phyloP scores from a whole-genome alignment of 2,329 filamentous ascomycete genomes.

The Nectriaceae sp. region DNA sequence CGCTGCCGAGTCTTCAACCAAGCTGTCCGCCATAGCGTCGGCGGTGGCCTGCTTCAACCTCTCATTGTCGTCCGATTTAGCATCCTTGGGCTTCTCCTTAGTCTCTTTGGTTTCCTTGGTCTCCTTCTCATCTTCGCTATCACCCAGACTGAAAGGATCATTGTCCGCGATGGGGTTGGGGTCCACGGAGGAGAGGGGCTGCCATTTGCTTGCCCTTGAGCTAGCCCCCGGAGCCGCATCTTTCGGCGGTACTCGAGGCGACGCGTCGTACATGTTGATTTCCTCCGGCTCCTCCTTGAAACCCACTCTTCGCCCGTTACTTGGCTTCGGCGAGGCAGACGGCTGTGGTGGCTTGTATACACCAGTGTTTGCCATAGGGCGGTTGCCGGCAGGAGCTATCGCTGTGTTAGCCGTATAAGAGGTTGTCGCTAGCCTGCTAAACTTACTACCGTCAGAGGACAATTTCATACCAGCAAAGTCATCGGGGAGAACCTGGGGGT shows the following conservation, averaged over 20 bases:
- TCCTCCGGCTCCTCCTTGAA: slow-evolving; percentile 72
- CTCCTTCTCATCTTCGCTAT: slow-evolving; percentile 89
- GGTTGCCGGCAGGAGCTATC: slow-evolving; percentile 44
- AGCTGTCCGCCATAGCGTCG: slow-evolving; percentile 59
- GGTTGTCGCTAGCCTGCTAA: background rate
- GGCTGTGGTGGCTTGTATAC: slow-evolving; percentile 71
- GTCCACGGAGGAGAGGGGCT: slow-evolving; percentile 81
- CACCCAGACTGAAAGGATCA: slow-evolving; percentile 94
- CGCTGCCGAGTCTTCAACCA: slow-evolving; percentile 42
- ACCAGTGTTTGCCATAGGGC: slow-evolving; percentile 73
- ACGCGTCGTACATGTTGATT: slow-evolving; percentile 72
- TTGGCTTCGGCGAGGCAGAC: slow-evolving; percentile 51
- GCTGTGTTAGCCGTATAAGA: slow-evolving; percentile 16
- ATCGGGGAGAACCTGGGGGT: slow-evolving; percentile 85
- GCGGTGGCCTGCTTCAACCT: slow-evolving; percentile 66
- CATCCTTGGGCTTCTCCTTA: slow-evolving; percentile 56
- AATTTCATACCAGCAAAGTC: slow-evolving; percentile 78
- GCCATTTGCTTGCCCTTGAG: slow-evolving; percentile 89
- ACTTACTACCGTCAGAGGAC: slow-evolving; percentile 62
- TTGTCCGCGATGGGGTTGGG: slow-evolving; percentile 85
- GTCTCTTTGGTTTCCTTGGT: slow-evolving; percentile 58
- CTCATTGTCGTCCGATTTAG: slow-evolving; percentile 59
- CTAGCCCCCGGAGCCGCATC: slow-evolving; percentile 48
- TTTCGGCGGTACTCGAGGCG: slow-evolving; percentile 57
- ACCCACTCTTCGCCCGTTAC: slow-evolving; percentile 54